Percentiles rank a stretch among this genome's conserved stretches.
phyloP scores from a whole-genome alignment of 2,329 filamentous ascomycete genomes.

The Geoglossum cookeanum region DNA sequence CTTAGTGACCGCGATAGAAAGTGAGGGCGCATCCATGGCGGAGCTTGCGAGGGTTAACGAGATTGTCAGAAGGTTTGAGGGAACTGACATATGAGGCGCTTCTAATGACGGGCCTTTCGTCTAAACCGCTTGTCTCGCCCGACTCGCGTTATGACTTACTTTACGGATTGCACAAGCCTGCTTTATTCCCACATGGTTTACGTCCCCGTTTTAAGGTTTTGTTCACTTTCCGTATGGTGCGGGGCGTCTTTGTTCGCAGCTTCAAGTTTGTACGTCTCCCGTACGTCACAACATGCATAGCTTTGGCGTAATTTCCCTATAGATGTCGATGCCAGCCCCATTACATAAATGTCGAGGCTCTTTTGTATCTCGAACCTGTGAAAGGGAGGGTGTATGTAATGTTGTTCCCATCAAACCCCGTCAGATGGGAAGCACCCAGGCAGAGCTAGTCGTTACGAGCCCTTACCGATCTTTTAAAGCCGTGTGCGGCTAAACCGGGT shows the following conservation, averaged over 20 bases:
- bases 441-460: no score
- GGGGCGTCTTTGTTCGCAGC: not conserved
- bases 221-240: not conserved
- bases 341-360: not conserved
- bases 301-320: not conserved
- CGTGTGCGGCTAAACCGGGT: no score
- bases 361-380: not conserved
- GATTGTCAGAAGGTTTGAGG: not conserved
- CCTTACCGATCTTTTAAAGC: no score
- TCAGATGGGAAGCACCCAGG: no score
- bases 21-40: slow-evolving; percentile 50
- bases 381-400: no score
- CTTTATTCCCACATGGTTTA: no score
- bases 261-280: not conserved
- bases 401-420: no score
- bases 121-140: not conserved
- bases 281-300: not conserved
- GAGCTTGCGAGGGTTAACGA: slow-evolving; percentile 24
- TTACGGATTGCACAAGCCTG: not conserved
- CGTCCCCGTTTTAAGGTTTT: no score
- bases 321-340: not conserved
- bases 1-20: slow-evolving; percentile 74
- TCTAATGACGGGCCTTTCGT: not conserved
- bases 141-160: not conserved
- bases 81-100: not conserved